Conservation (phyloP, 345 rosid genomes). For the Eucalyptus curtisii region DNA sequence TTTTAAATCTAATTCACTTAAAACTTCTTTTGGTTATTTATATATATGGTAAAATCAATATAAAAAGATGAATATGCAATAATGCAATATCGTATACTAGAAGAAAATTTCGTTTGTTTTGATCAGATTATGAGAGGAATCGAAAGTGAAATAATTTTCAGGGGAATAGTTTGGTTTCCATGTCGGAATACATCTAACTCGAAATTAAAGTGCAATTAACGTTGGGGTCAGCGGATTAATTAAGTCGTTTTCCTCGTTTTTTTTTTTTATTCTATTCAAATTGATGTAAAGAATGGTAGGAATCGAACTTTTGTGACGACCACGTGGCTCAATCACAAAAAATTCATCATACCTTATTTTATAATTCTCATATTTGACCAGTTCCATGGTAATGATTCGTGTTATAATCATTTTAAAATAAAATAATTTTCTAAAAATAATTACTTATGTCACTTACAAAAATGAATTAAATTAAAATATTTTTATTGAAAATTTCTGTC, state of each 20-base stretch:
- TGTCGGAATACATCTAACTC: not conserved
- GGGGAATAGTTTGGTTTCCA: not conserved
- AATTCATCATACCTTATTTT: not conserved
- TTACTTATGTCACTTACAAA: not conserved
- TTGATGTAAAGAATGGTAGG: not conserved
- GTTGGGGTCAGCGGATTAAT: not conserved
- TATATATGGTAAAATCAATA: not conserved
- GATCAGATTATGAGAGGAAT: not conserved
- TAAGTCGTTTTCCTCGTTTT: not conserved
- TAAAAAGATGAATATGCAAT: not conserved
- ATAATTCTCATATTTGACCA: not conserved
- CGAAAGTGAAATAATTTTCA: not conserved
- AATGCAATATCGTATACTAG: not conserved
- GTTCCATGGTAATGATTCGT: not conserved
- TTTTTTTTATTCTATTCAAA: not conserved
- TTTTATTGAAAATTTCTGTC: not conserved
- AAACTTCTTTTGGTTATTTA: not conserved
- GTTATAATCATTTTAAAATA: not conserved
- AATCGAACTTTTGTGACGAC: not conserved
- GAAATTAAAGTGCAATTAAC: not conserved
- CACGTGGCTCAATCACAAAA: not conserved
- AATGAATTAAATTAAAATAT: no score
- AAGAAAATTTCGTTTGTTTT: not conserved
- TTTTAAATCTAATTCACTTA: not conserved
- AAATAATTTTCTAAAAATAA: not conserved